A percentile compares a stretch with the other conserved stretches of the same genome.
Evolutionary conservation across 257 asterid genomes (phyloP).

Genomic region (Jacaranda mimosifolia): DNA sequence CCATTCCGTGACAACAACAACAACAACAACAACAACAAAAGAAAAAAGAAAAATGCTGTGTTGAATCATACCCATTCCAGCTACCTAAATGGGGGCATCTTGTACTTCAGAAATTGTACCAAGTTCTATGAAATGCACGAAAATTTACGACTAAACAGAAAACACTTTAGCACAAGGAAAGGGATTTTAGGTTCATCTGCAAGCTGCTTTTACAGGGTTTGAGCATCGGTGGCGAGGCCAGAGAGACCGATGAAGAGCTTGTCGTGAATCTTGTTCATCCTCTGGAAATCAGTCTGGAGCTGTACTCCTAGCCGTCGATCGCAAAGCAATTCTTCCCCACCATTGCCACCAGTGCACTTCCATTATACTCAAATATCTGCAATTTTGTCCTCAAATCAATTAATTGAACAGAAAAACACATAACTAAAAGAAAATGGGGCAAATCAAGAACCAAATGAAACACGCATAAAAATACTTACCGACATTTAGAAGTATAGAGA

Average conservation of each 20-base stretch:
- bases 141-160: slow-evolving; percentile 21
- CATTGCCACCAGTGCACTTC: slow-evolving; percentile 97
- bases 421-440: background rate
- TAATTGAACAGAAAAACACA: background rate
- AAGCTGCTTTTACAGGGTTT: slow-evolving; percentile 64
- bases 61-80: background rate
- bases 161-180: background rate
- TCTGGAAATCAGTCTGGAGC: slow-evolving; percentile 91
- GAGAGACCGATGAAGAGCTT: slow-evolving; percentile 88
- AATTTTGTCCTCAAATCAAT: slow-evolving; percentile 11
- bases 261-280: slow-evolving; percentile 78
- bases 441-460: background rate
- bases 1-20: too few species aligned
- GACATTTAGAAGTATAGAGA: slow-evolving; percentile 46
- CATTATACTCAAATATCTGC: slow-evolving; percentile 98
- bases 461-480: slow-evolving; percentile 48
- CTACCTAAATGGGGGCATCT: background rate
- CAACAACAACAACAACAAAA: too few species aligned
- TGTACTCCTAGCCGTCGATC: slow-evolving; percentile 87
- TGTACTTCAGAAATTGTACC: slow-evolving; percentile 23
- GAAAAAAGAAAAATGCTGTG: background rate
- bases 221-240: slow-evolving; percentile 94
- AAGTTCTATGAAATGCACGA: background rate
- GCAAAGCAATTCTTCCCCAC: slow-evolving; percentile 96
- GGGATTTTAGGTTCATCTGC: background rate